Conservation (phyloP, 139 green algal species). For the Tetradesmus lagerheimii region DNA sequence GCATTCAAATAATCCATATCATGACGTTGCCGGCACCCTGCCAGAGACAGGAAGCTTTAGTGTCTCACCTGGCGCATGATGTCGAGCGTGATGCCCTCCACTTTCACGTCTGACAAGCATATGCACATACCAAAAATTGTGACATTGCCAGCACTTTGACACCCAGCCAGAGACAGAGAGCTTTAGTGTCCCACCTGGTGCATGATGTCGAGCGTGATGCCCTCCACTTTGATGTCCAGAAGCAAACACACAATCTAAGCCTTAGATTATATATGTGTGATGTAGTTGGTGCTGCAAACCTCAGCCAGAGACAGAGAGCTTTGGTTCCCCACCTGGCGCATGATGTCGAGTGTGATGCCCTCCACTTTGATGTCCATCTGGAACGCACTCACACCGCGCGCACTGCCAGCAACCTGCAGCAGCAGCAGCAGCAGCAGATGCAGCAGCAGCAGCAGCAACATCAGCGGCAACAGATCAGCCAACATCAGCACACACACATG, state of each 20-base stretch:
- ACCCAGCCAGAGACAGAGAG: no score
- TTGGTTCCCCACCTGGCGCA: conserved; percentile 57
- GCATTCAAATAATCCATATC: no score
- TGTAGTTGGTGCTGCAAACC: background rate
- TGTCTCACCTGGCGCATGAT: conserved; percentile 77
- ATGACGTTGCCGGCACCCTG: conserved; percentile 52
- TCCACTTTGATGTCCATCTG: conserved; percentile 99
- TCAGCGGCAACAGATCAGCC: background rate
- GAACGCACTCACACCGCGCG: conserved; percentile 90
- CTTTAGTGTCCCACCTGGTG: background rate
- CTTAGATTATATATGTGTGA: background rate
- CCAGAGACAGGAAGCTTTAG: no score
- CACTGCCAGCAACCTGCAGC: conserved; percentile 51
- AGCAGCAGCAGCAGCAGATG: conserved; percentile 31
- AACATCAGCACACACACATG: background rate
- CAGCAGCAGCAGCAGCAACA: no score
- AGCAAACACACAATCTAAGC: no score
- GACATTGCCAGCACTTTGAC: no score
- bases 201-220: conserved; percentile 96
- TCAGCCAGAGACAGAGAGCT: no score
- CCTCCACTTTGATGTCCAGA: conserved; percentile 98
- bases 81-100: conserved; percentile 94
- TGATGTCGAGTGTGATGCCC: conserved; percentile 94
- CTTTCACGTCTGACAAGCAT: conserved; percentile 99
- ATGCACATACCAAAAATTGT: no score